Base-by-base conservation (phyloP, 2,329 filamentous ascomycete genomes). In the Fusarium verticillioides region DNA sequence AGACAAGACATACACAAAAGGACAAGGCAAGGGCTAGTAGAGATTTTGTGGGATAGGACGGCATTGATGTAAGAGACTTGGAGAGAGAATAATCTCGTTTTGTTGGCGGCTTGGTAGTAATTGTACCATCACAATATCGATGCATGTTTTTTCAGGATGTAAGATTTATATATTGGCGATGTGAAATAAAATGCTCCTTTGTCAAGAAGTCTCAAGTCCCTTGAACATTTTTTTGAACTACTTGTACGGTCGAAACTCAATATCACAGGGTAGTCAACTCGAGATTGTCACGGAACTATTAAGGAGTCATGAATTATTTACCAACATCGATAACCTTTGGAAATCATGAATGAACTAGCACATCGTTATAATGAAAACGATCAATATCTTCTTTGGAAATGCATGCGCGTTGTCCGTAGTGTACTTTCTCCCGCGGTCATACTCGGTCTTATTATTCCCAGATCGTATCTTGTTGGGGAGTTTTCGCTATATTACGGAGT, bases 41-140 rank as follows among this genome's bases (percentile, higher is more conserved):
- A 56, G 32, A 34, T 65, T 56, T 58, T 66, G 40, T 40, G 62
- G 60, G 40, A 50, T 47, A 49, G 37, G 59, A 39, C 16, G 52
- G 32, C 3, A 36, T 46, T 49, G 50, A 66, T 39, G 28, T 60
- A n/a, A 54, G 58, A 62, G 47, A 32, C 42, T 40, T 50, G 57
- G 49, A 62, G 63, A 49, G 43, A 57, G 39, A 34, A 40, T 42
- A 43, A 43, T 56, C 61, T 43, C 54, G 40, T 65, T 40, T 61
- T 49, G 63, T 64, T 39, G 57, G 36, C 36, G 30, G 42, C 30
- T 36, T 59, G 59, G 42, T 61, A 72, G 59, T 72, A 74, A 74
- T 69, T 74, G 54, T 61, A 72, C 42, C 36, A 72, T 59, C 60
- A 65, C 49, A 59, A 50, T 30, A 64, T 57, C 60, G 34, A 62